phyloP scores from a whole-genome alignment of 2,329 filamentous ascomycete species.

The Venturia asperata region DNA sequence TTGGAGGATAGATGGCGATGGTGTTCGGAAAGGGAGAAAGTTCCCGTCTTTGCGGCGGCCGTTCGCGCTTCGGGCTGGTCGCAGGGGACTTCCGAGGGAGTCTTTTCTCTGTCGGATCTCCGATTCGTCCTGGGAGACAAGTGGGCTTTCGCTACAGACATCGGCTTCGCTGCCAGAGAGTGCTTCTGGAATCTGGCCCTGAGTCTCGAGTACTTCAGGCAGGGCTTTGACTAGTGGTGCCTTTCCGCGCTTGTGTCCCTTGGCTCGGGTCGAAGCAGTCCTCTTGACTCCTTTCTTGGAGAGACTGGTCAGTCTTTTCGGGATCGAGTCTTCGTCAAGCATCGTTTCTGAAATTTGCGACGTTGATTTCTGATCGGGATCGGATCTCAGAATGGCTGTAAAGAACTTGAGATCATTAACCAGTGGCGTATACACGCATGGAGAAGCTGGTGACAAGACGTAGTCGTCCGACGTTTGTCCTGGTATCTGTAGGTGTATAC shows the following conservation, averaged over 20 bases:
- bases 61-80: neutral
- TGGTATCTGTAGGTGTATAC: neutral
- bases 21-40: conserved; percentile 2
- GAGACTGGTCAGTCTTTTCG: conserved; percentile 3
- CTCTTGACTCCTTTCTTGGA: conserved; percentile 12
- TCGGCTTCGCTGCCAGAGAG: neutral
- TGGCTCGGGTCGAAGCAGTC: neutral
- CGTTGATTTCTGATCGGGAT: neutral
- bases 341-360: neutral
- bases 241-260: conserved; percentile 12
- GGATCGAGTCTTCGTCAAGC: neutral
- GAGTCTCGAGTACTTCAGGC: neutral
- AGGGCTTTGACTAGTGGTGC: neutral
- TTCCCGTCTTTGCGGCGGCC: conserved; percentile 3
- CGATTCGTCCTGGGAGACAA: neutral
- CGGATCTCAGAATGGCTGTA: neutral
- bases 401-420: conserved; percentile 4
- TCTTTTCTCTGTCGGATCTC: neutral
- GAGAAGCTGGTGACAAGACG: neutral
- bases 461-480: neutral
- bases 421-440: neutral
- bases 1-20: conserved; percentile 3
- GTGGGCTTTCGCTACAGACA: neutral
- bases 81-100: neutral
- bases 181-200: neutral